Conservation (phyloP, 805 yeast genomes). For the Suhomyces prunicola region DNA sequence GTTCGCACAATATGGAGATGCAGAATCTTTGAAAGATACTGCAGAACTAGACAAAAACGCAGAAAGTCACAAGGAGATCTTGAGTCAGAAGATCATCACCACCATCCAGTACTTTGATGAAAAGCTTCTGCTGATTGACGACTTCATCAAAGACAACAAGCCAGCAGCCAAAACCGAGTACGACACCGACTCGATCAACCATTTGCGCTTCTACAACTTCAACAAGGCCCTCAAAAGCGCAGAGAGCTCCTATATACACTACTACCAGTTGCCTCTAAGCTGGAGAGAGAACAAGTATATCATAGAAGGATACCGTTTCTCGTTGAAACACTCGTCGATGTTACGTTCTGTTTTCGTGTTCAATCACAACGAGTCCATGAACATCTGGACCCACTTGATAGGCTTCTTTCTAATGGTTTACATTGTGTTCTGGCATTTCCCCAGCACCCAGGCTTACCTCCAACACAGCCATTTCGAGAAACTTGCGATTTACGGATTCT, state of each 20-base stretch:
- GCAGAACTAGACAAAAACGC: constrained; percentile 6
- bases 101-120: constrained; percentile 44
- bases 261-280: constrained; percentile 83
- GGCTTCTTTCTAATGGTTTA: constrained; percentile 63
- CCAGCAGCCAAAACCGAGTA: constrained; percentile 27
- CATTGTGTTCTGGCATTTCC: constrained; percentile 59
- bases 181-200: constrained; percentile 25
- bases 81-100: constrained; percentile 37
- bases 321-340: constrained; percentile 58
- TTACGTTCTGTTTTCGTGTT: constrained; percentile 53
- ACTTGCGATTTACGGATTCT: constrained; percentile 57
- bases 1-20: constrained; percentile 13
- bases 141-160: constrained; percentile 31
- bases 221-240: constrained; percentile 51
- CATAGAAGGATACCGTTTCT: constrained; percentile 80
- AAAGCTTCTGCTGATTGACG: constrained; percentile 36
- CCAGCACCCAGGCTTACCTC: constrained; percentile 50
- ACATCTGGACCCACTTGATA: constrained; percentile 87
- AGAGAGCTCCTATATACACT: constrained; percentile 64
- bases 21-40: constrained; percentile 4
- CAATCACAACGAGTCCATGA: constrained; percentile 83
- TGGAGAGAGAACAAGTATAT: constrained; percentile 93
- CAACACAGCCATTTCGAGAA: constrained; percentile 43
- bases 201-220: constrained; percentile 37
- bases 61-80: constrained; percentile 21